These are phyloP conservation scores for Haberlea rhodopensis DNA, from an alignment of 257 asterid genomes.

Conservation along the genomic window DNA sequence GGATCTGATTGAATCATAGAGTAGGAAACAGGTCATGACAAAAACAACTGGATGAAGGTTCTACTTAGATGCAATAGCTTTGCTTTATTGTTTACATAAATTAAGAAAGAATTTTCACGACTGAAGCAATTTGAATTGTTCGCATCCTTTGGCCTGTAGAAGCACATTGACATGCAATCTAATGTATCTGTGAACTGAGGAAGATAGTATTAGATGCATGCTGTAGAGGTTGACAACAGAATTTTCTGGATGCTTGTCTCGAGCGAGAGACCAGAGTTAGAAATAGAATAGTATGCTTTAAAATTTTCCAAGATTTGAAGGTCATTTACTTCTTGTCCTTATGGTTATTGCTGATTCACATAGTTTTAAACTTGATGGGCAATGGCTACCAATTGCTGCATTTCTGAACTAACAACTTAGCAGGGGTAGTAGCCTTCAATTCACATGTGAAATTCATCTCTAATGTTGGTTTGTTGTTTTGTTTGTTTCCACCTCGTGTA, in stretches of 20 bases:
- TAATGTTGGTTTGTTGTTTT: background rate
- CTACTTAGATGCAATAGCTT: constrained; percentile 6
- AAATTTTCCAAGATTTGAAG: background rate
- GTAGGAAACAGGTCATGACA: background rate
- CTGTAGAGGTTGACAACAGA: constrained; percentile 12
- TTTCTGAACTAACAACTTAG: constrained; percentile 17
- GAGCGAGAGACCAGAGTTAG: constrained; percentile 14
- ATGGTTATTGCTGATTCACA: constrained; percentile 14
- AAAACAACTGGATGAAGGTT: constrained; percentile 9
- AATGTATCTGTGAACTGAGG: background rate
- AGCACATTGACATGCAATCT: background rate
- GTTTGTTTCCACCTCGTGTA: constrained; percentile 20
- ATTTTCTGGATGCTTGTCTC: constrained; percentile 16
- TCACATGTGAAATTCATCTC: background rate
- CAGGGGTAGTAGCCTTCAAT: constrained; percentile 7
- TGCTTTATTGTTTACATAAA: constrained; percentile 3
- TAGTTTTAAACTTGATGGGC: constrained; percentile 7
- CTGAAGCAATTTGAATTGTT: background rate
- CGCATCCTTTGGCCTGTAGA: constrained; percentile 2
- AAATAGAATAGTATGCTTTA: constrained; percentile 2
- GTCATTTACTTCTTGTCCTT: constrained; percentile 1
- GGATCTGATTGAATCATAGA: background rate
- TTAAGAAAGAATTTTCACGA: constrained; percentile 6
- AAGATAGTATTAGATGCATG: constrained; percentile 1
- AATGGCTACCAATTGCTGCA: constrained; percentile 19